These are phyloP conservation scores for Lablab purpureus DNA, from an alignment of 306 rosid species.

Conservation along the genomic window DNA sequence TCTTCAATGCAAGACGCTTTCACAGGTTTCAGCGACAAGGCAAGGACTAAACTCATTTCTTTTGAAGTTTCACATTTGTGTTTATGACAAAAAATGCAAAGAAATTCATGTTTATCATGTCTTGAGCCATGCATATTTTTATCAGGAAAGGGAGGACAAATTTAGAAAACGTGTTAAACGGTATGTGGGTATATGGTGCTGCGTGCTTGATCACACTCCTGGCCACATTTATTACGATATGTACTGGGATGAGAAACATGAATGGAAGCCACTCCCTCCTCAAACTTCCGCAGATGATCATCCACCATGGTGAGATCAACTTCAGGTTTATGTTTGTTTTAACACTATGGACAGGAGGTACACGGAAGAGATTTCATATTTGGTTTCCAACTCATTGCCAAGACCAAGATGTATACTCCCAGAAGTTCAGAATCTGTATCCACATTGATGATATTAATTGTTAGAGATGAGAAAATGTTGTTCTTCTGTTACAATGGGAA, in stretches of 20 bases:
- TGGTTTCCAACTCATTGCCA: conserved; percentile 30
- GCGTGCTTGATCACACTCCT: conserved; percentile 73
- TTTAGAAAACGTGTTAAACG: conserved; percentile 82
- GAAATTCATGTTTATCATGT: not conserved
- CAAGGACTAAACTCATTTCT: conserved; percentile 36
- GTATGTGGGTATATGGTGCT: conserved; percentile 95
- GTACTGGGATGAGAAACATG: conserved; percentile 98
- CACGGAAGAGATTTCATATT: conserved; percentile 12
- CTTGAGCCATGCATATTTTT: conserved; percentile 36
- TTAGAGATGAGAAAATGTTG: conserved; percentile 22
- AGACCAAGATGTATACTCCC: conserved; percentile 31
- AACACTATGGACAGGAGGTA: not conserved
- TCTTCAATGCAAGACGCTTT: conserved; percentile 92
- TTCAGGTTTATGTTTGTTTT: conserved; percentile 31
- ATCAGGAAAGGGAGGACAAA: conserved; percentile 74
- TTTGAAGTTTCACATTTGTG: not conserved
- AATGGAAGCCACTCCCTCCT: conserved; percentile 90
- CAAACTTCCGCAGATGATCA: conserved; percentile 83
- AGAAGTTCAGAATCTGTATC: conserved; percentile 41
- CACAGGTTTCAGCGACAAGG: conserved; percentile 78
- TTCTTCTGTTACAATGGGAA: conserved; percentile 40
- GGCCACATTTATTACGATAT: conserved; percentile 96
- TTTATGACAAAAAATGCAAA: conserved; percentile 25
- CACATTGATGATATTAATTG: conserved; percentile 31
- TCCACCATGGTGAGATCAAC: conserved; percentile 71